phyloP scores from a whole-genome alignment of 2,329 filamentous ascomycete species.

The Colletotrichum theobromicola region DNA sequence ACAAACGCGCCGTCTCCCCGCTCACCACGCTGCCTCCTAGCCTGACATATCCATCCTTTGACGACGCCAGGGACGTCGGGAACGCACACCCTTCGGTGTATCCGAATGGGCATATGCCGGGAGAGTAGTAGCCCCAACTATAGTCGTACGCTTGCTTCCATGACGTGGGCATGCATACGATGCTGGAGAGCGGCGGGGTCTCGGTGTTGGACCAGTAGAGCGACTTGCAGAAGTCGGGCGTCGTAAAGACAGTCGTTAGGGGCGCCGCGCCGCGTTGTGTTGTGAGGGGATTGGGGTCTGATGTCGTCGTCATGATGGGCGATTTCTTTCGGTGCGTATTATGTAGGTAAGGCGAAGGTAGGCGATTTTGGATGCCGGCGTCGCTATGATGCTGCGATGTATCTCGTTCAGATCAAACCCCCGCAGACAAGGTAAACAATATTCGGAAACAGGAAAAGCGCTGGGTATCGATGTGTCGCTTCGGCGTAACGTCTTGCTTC shows the following conservation, averaged over 20 bases:
- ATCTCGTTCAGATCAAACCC: neutral
- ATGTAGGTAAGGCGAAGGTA: neutral
- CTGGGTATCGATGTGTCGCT: neutral
- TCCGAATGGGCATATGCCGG: conserved; percentile 21
- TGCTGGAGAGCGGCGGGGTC: conserved; percentile 15
- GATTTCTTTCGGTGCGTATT: neutral
- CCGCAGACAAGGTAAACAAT: neutral
- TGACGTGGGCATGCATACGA: conserved; percentile 16
- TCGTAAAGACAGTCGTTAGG: conserved; percentile 19
- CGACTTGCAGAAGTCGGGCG: conserved; percentile 10
- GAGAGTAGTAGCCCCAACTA: conserved; percentile 21
- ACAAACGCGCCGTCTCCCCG: conserved; percentile 10
- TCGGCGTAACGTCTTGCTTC: neutral
- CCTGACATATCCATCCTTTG: neutral
- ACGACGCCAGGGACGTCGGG: neutral
- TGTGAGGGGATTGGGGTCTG: conserved; percentile 5
- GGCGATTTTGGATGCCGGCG: neutral
- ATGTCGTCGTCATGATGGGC: conserved; percentile 2
- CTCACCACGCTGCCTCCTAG: neutral
- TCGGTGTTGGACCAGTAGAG: conserved; percentile 14
- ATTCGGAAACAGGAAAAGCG: too few species aligned
- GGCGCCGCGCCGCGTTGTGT: conserved; percentile 14
- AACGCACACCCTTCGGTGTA: conserved; percentile 19
- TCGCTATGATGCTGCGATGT: neutral
- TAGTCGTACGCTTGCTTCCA: conserved; percentile 19